Evolutionary conservation across 2,329 filamentous ascomycete species (phyloP).

Genomic region (Cytospora chrysosperma): DNA sequence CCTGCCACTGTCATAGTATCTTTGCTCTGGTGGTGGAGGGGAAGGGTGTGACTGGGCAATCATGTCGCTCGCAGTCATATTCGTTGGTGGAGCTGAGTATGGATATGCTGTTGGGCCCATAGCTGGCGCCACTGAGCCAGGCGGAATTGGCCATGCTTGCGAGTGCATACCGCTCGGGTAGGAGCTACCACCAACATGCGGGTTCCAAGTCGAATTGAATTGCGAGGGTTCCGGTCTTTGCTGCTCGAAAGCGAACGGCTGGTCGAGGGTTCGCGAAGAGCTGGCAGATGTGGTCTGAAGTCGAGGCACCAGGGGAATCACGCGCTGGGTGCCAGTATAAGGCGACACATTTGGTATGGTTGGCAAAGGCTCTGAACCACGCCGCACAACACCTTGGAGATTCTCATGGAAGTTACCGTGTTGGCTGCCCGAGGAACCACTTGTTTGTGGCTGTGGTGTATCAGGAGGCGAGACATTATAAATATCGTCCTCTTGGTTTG

Average conservation of each 20-base stretch:
- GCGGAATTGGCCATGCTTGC: constrained; percentile 48
- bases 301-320: constrained; percentile 25
- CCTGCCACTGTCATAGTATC: constrained; percentile 39
- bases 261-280: constrained; percentile 27
- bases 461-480: constrained; percentile 49
- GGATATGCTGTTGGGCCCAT: constrained; percentile 36
- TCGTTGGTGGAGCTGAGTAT: constrained; percentile 40
- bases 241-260: constrained; percentile 22
- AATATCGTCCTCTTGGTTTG: constrained; percentile 38
- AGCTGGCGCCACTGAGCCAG: constrained; percentile 27
- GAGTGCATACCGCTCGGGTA: constrained; percentile 31
- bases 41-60: constrained; percentile 39
- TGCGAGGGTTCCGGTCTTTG: background rate
- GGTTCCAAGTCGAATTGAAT: constrained; percentile 25
- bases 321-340: constrained; percentile 23
- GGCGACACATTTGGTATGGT: constrained; percentile 20
- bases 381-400: background rate
- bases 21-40: constrained; percentile 40
- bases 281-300: constrained; percentile 24
- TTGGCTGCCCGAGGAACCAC: constrained; percentile 22
- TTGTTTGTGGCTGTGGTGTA: constrained; percentile 35
- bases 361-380: constrained; percentile 11
- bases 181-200: constrained; percentile 28
- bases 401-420: constrained; percentile 20
- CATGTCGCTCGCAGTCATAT: constrained; percentile 34